Conservation (phyloP, 2,329 filamentous ascomycete species). For the Mollisia scopiformis region DNA sequence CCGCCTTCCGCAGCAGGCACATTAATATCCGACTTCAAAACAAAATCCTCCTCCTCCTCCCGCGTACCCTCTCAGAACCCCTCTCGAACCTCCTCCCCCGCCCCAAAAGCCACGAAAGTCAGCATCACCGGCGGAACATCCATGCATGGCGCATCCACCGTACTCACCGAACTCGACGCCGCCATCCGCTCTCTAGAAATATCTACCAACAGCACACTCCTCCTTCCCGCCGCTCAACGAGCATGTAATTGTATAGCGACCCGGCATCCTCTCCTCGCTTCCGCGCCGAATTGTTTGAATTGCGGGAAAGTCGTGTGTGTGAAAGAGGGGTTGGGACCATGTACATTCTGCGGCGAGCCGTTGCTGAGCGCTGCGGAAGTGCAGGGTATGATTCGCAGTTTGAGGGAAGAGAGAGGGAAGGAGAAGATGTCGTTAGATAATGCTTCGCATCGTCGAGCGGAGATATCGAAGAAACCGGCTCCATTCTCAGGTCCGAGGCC, state of each 20-base stretch:
- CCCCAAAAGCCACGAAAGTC: conserved; percentile 61
- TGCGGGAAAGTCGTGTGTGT: conserved; percentile 97
- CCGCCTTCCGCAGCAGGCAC: conserved; percentile 71
- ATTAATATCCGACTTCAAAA: conserved; percentile 77
- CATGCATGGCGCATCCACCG: conserved; percentile 80
- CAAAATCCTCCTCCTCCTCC: conserved; percentile 52
- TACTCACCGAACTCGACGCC: conserved; percentile 71
- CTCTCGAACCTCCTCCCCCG: conserved; percentile 53
- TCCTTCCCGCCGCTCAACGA: conserved; percentile 58
- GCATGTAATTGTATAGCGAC: conserved; percentile 88
- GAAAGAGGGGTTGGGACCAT: conserved; percentile 91
- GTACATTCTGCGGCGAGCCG: conserved; percentile 82
- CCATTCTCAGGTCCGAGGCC: conserved; percentile 57
- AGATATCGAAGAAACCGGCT: conserved; percentile 62
- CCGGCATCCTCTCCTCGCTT: conserved; percentile 84
- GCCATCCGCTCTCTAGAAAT: conserved; percentile 89
- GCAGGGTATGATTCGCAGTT: conserved; percentile 80
- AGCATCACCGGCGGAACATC: conserved; percentile 76
- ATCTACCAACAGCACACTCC: conserved; percentile 81
- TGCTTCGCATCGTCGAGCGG: conserved; percentile 65
- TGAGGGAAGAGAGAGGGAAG: conserved; percentile 82
- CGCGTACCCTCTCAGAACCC: conserved; percentile 51
- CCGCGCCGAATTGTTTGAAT: conserved; percentile 87
- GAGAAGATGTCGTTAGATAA: conserved; percentile 87
- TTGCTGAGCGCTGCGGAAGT: conserved; percentile 75